Evolutionary conservation across 31 red algal species (phyloP), one percentile per base, ranked within the genome.

Genomic region (Asparagopsis taxiformis): DNA sequence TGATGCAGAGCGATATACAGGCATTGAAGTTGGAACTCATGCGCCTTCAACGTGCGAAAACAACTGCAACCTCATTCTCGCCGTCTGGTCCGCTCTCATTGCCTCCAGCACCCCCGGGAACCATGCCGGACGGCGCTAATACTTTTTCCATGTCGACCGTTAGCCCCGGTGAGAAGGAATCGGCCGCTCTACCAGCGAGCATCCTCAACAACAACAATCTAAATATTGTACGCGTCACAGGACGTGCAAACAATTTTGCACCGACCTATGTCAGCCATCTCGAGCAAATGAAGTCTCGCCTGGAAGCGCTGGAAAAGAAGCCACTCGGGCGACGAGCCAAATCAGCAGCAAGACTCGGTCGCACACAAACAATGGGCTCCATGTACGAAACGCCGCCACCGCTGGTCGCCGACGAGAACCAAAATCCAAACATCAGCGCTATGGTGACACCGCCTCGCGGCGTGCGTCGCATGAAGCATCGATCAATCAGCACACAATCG

Each of bases 1-100:
- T 85, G 23, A 85, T 85, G 81, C 81, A 85, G 43, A 85, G 70
- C 51, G 81, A 85, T 43, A 85, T 85, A 26, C 69, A 85, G 51
- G 81, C 81, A 5, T 62, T 85, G 59, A 85, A 85, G 46, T 62
- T 85, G 3, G 81, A 85, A 61, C 53, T 85, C 32, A 74, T 85
- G 81, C 69, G 81, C 19, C 63, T 85, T 57, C 81, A 85, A 26
- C 59, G 81, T 25, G 41, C 69, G 30, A 85, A 85, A 59, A 57
- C 51, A 1, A 20, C 22, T 24, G 68, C 55, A 22, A 51, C 50
- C 46, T 11, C 67, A 15, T 61, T 72, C 37, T 54, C 65, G 46
- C 26, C 79, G 22, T 51, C 68, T 31, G 60, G 60, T 20, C 81
- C 68, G 11, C 37, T 67, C 29, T 71, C 68, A 7, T 55, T 75